Conservation (phyloP, 2,329 filamentous ascomycete species). For the Aspergillus novoparasiticus region DNA sequence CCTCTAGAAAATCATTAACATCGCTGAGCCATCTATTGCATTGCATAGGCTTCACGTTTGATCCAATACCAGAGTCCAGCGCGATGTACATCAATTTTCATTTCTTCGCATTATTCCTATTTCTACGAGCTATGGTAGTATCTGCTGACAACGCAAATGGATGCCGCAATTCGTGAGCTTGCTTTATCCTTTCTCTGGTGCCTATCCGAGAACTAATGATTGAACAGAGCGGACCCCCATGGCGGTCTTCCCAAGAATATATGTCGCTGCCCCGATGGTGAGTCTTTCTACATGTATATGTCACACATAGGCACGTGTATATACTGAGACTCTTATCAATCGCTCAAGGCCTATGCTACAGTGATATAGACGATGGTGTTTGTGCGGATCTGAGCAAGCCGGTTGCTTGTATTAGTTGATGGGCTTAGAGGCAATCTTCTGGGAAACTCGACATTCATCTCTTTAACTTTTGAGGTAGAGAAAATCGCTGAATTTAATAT, state of each 20-base stretch:
- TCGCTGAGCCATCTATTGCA: not conserved
- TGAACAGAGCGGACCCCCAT: not conserved
- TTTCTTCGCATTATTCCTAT: not conserved
- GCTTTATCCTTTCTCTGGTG: not conserved
- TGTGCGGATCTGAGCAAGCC: not conserved
- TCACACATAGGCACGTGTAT: no score
- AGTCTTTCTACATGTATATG: no score
- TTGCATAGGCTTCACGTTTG: not conserved
- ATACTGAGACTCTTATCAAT: no score
- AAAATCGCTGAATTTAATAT: not conserved
- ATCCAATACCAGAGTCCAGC: not conserved
- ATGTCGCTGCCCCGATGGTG: not conserved
- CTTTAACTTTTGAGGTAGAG: not conserved
- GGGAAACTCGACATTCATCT: not conserved
- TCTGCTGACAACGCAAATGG: not conserved
- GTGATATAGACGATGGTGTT: not conserved
- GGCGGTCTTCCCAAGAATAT: not conserved
- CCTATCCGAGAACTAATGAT: not conserved
- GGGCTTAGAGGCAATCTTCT: not conserved
- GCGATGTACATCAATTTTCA: not conserved
- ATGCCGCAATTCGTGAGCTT: not conserved
- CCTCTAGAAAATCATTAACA: not conserved
- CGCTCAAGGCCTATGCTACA: not conserved
- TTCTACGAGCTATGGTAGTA: not conserved
- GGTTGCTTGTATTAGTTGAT: not conserved